Base-by-base conservation (phyloP, 805 yeast genomes). In the Barnettozyma vustinii region DNA sequence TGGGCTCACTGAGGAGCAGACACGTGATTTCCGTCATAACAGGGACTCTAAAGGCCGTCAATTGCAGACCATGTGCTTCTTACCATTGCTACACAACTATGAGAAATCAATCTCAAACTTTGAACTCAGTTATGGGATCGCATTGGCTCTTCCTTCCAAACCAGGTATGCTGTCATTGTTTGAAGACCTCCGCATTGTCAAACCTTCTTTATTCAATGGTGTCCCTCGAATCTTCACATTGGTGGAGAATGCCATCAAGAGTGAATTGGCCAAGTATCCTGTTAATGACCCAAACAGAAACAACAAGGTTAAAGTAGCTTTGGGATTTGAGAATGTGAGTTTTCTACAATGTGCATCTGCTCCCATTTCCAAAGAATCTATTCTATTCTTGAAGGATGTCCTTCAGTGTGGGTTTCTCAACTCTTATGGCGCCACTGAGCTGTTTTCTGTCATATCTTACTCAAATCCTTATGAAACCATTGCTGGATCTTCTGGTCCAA, bases 391-490 rank as follows among this genome's bases (percentile, higher is more conserved):
- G 54, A 77, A 74, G 58, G 76, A 78, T 3, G 66, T 77, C 1
- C 69, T 82, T 44, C 71, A 73, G 40, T 60, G 74, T 44, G 62
- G 70, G 12, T 59, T 72, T 27, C 42, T 59, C 21, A 84, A 81
- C 59, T 84, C 85, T 21, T 82, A 81, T 61, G 86, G 86, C 10
- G 72, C 79, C 42, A 79, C 84, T 13, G 86, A 81, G 61, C 67
- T 75, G 18, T 73, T 76, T 61, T 77, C 80, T 5, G 84, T 83
- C 1, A 57, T 74, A 37, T 64, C 60, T 3, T 60, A 43, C 30
- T 56, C 58, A 4, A 46, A 68, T 70, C 51, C 68, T 40, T 70
- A 62, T 52, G 83, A 79, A 47, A 51, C 59, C 1, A 50, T 58
- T 48, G 60, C 68, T 9, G 81, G 80, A 6, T 70, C 77, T 4